These are phyloP conservation scores for Sphaerulina populicola DNA, from an alignment of 2,329 filamentous ascomycete genomes.

Conservation along the genomic window DNA sequence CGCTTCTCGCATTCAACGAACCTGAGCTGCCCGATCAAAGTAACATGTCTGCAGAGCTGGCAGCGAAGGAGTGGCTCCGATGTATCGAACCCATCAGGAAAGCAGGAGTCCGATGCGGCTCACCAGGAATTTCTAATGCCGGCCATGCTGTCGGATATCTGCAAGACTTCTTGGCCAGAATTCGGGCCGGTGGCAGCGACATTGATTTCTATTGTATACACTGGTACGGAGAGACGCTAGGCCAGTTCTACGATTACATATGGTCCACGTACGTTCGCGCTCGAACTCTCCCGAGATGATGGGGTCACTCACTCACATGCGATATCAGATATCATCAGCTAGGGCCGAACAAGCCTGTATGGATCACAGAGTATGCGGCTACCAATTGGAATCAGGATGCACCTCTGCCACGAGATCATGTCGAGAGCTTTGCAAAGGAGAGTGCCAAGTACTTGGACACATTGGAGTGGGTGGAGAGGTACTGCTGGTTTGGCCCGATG, in stretches of 20 bases:
- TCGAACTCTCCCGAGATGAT: background rate
- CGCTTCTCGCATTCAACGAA: conserved; percentile 29
- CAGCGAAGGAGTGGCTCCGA: conserved; percentile 25
- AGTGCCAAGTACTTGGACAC: conserved; percentile 28
- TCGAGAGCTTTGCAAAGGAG: conserved; percentile 26
- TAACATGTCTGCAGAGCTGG: conserved; percentile 26
- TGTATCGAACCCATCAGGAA: conserved; percentile 28
- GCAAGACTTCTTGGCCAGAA: conserved; percentile 23
- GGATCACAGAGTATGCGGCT: conserved; percentile 30
- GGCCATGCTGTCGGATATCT: conserved; percentile 27
- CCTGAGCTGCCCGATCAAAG: conserved; percentile 30
- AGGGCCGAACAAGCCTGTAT: conserved; percentile 26
- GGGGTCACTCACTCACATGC: background rate
- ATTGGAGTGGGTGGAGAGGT: conserved; percentile 31
- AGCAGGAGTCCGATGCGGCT: conserved; percentile 22
- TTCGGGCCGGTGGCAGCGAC: conserved; percentile 24
- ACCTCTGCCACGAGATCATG: conserved; percentile 25
- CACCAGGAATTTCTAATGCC: conserved; percentile 28
- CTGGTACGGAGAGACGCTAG: conserved; percentile 27
- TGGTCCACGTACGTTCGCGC: conserved; percentile 23
- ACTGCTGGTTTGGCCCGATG: conserved; percentile 31
- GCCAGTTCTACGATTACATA: conserved; percentile 31
- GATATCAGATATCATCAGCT: conserved; percentile 19
- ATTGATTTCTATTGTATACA: conserved; percentile 30
- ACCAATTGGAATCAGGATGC: conserved; percentile 29